Conservation (phyloP, 1,139 yeast genomes). For the Taphrina pruni region DNA sequence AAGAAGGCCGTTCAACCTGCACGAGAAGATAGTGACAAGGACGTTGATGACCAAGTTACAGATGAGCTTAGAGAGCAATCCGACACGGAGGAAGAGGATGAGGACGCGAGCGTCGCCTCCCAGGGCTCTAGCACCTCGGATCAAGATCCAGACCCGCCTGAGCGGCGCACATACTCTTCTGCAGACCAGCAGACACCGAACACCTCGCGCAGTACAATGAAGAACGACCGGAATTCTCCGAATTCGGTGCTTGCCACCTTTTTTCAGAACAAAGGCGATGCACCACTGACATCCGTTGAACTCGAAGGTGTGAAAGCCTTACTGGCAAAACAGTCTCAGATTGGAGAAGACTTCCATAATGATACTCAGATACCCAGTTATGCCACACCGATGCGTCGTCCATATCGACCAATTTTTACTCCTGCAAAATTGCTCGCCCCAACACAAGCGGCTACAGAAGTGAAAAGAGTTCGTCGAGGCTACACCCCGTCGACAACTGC, state of each 20-base stretch:
- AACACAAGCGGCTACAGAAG: conserved; percentile 18
- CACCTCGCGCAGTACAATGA: conserved; percentile 7
- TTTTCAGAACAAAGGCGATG: conserved; percentile 75
- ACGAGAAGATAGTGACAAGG: neutral
- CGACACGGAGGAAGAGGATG: conserved; percentile 10
- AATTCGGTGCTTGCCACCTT: conserved; percentile 73
- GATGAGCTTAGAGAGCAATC: neutral
- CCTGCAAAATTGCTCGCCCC: conserved; percentile 19
- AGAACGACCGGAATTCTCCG: conserved; percentile 50
- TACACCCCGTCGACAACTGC: conserved; percentile 16
- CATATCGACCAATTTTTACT: conserved; percentile 30
- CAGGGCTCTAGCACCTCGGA: neutral
- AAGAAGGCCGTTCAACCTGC: neutral
- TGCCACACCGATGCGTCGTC: conserved; percentile 28
- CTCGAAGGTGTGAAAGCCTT: conserved; percentile 80
- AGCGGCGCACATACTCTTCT: neutral
- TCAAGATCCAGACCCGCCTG: neutral
- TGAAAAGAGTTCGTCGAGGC: conserved; percentile 15
- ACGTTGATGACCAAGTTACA: conserved; percentile 7
- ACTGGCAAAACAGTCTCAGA: conserved; percentile 49
- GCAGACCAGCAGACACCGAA: conserved; percentile 12
- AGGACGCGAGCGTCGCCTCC: conserved; percentile 2
- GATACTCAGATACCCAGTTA: conserved; percentile 2
- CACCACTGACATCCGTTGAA: conserved; percentile 76
- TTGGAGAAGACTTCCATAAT: neutral